Evolutionary conservation across 2,329 filamentous ascomycete genomes (phyloP).

Genomic region (Neopestalotiopsis sp.): DNA sequence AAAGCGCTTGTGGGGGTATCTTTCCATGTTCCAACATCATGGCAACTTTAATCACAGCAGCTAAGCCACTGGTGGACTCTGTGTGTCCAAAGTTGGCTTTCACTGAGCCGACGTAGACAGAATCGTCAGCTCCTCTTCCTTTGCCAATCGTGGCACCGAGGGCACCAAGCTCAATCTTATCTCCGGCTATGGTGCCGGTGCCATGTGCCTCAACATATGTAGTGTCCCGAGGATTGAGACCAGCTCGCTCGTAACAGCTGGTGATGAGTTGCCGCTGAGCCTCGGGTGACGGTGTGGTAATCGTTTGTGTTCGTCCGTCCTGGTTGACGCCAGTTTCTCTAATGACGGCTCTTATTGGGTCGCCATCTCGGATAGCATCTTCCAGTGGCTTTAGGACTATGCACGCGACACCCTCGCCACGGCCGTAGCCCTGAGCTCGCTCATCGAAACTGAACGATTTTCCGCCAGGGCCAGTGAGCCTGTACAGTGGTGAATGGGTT

Average conservation of each 20-base stretch:
- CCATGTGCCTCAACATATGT: constrained; percentile 22
- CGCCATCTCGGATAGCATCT: constrained; percentile 46
- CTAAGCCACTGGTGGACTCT: constrained; percentile 27
- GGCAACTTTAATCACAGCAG: constrained; percentile 27
- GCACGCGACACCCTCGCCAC: constrained; percentile 50
- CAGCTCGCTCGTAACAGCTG: constrained; percentile 15
- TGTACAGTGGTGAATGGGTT: background rate
- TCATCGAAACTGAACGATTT: constrained; percentile 38
- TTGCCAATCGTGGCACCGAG: constrained; percentile 8
- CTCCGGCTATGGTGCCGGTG: constrained; percentile 19
- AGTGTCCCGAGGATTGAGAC: constrained; percentile 16
- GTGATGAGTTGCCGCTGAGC: constrained; percentile 18
- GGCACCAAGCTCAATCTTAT: constrained; percentile 15
- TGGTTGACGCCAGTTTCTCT: constrained; percentile 22
- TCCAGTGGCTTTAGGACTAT: constrained; percentile 49
- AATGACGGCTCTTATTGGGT: constrained; percentile 35
- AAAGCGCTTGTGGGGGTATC: constrained; percentile 25
- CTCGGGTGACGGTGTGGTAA: constrained; percentile 13
- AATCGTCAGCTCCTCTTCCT: background rate
- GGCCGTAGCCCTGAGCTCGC: constrained; percentile 50
- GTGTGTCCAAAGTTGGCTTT: constrained; percentile 31
- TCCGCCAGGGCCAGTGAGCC: constrained; percentile 20
- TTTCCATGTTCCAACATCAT: constrained; percentile 22
- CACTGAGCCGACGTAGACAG: constrained; percentile 24
- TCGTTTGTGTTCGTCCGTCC: constrained; percentile 20